phyloP scores from a whole-genome alignment of 2,329 filamentous ascomycete species.

The Aureobasidium leucospermi region DNA sequence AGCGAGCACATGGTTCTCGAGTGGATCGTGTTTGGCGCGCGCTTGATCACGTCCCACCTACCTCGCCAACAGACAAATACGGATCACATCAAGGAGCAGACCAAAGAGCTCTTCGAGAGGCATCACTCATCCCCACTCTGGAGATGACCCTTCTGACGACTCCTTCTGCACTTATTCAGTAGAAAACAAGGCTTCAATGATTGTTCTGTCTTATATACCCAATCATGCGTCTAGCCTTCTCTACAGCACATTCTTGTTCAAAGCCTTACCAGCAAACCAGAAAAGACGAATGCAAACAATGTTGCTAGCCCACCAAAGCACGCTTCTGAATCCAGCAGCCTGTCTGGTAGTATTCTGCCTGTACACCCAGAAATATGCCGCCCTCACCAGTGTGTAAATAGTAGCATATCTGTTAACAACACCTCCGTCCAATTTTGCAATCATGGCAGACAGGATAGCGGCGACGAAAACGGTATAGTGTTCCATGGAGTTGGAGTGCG shows the following conservation, averaged over 20 bases:
- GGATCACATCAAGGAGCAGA: no score
- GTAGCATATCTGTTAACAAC: slow-evolving; percentile 34
- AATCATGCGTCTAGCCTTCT: not conserved
- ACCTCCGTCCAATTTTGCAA: slow-evolving; percentile 31
- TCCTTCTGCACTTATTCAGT: no score
- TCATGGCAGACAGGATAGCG: slow-evolving; percentile 33
- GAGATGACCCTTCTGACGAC: no score
- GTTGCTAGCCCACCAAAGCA: slow-evolving; percentile 40
- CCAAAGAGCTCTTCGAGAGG: no score
- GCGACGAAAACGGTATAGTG: slow-evolving; percentile 34
- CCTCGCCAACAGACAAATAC: no score
- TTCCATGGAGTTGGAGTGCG: slow-evolving; percentile 42
- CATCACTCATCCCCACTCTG: no score
- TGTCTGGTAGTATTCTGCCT: slow-evolving; percentile 31
- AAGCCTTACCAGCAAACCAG: slow-evolving; percentile 29
- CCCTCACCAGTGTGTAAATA: slow-evolving; percentile 35
- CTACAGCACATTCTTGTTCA: slow-evolving; percentile 16
- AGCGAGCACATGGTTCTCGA: no score
- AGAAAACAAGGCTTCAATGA: no score
- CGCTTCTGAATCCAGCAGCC: slow-evolving; percentile 31
- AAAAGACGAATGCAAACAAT: slow-evolving; percentile 33
- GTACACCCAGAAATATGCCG: slow-evolving; percentile 37
- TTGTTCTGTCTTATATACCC: not conserved
- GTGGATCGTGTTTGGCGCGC: no score
- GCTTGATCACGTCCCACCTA: no score